A percentile compares a stretch with the other conserved stretches of the same genome.
These are phyloP conservation scores for Medicago arabica DNA, from an alignment of 306 rosid species.

Conservation along the genomic window DNA sequence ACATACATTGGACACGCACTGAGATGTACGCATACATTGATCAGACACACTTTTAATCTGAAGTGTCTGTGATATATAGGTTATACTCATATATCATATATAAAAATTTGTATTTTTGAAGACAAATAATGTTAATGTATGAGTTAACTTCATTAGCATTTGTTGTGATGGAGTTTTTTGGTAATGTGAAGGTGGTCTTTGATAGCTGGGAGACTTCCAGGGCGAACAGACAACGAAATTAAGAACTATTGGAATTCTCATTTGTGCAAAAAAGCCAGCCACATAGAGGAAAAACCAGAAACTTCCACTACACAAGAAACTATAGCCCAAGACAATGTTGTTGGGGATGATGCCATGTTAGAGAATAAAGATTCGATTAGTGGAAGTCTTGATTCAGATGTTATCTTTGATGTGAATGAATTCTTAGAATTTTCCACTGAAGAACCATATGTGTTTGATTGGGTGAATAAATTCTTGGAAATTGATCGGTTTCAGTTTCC, in stretches of 20 bases:
- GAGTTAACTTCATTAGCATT: neutral
- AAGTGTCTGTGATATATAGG: neutral
- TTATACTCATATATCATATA: neutral
- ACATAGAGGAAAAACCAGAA: conserved; percentile 30
- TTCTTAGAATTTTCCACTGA: conserved; percentile 58
- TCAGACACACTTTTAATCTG: neutral
- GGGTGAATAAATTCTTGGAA: conserved; percentile 61
- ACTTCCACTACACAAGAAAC: conserved; percentile 37
- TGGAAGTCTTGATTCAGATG: conserved; percentile 32
- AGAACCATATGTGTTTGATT: conserved; percentile 52
- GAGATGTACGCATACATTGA: too few species aligned
- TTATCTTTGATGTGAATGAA: conserved; percentile 55
- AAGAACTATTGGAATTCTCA: conserved; percentile 82
- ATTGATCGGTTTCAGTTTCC: conserved; percentile 45
- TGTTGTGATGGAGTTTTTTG: neutral
- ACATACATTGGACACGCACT: too few species aligned
- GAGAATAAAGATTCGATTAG: conserved; percentile 22
- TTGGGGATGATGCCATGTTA: conserved; percentile 20
- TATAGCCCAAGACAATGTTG: neutral
- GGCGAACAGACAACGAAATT: conserved; percentile 76
- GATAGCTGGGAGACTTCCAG: conserved; percentile 80
- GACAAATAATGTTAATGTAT: neutral
- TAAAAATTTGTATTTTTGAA: neutral
- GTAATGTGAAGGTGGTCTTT: conserved; percentile 63
- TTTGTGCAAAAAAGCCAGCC: conserved; percentile 63